phyloP scores from a whole-genome alignment of 2,329 filamentous ascomycete species.

The Didymellaceae sp. region DNA sequence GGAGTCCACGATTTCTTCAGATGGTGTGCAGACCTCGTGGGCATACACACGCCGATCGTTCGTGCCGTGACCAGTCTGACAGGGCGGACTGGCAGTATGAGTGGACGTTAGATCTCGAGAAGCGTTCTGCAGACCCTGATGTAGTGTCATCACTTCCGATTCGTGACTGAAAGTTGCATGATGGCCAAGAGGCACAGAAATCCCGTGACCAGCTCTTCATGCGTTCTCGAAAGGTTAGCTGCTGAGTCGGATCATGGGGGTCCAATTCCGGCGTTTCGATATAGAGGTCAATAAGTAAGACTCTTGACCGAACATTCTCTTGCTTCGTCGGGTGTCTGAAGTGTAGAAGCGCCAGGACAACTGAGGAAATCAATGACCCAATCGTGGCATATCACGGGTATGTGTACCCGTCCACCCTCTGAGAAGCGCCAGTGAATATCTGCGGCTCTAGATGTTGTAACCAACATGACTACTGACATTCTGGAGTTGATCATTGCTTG shows the following conservation, averaged over 20 bases:
- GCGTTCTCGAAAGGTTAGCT: background rate
- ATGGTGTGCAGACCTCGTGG: conserved; percentile 8
- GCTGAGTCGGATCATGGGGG: too few relatives aligned
- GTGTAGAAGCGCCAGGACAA: too few relatives aligned
- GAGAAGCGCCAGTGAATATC: too few relatives aligned
- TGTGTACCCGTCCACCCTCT: too few relatives aligned
- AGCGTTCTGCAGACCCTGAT: background rate
- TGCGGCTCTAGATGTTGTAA: too few relatives aligned
- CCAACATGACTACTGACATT: too few relatives aligned
- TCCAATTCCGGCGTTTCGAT: background rate
- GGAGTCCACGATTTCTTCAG: background rate
- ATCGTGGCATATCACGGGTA: too few relatives aligned
- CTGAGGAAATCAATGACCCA: too few relatives aligned
- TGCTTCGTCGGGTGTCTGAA: too few relatives aligned
- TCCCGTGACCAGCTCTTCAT: background rate
- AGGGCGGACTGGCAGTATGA: background rate
- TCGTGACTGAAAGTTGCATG: background rate
- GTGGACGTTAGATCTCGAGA: background rate
- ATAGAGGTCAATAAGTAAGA: too few relatives aligned
- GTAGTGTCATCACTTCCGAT: background rate
- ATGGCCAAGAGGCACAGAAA: background rate
- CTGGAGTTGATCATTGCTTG: too few relatives aligned
- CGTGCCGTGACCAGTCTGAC: conserved; percentile 3
- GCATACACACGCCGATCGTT: background rate
- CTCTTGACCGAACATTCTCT: too few relatives aligned